Base-by-base conservation (phyloP, 2,329 filamentous ascomycete genomes). In the Tetracladium maxilliforme region DNA sequence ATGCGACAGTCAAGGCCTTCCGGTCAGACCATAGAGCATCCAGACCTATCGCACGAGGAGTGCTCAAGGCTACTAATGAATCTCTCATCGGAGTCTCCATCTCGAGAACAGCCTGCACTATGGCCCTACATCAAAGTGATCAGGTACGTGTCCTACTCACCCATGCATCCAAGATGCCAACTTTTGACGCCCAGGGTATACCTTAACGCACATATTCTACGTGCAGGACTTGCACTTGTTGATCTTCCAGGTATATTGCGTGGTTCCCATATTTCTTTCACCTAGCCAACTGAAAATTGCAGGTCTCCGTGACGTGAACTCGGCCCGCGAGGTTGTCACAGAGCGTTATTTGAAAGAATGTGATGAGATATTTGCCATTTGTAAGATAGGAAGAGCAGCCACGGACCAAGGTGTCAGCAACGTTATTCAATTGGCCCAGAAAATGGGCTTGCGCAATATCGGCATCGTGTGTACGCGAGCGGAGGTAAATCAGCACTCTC, bases 71-170 rank as follows among this genome's bases (percentile, higher is more conserved):
- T 36, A 2, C 30, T 63, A 14, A 37, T 38, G 33, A 24, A 38
- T 4, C 39, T 62, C 2, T 53, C 51, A 1, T 59, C 57, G 0
- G 52, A 54, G 15, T 24, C 28, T 1, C 22, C 26, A 3, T 29
- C 30, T 1, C 15, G 28, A 2, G 10, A 30, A 8, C 31, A 35
- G 5, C 36, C 43, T 2, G 40, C 42, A 4, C 23, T 37, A 2
- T 63, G 59, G 58, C 58, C 58, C 0, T 61, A 50, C 19, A 54
- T 61, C 12, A 43, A 42, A 18, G 60, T 52, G 29, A 47, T 60
- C 14, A 51, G 40, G 56, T 57, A 30, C 18, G 46, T 23, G 22
- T 3, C n/a, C n/a, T n/a, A n/a, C 10, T 4, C 10, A 2, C 6
- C 9, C n/a, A 5, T 6, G 13, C 11, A 6, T n/a, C 3, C 3